Evolutionary conservation across 306 rosid species (phyloP), one percentile per base, ranked within the genome.

Genomic region (Lablab purpureus): DNA sequence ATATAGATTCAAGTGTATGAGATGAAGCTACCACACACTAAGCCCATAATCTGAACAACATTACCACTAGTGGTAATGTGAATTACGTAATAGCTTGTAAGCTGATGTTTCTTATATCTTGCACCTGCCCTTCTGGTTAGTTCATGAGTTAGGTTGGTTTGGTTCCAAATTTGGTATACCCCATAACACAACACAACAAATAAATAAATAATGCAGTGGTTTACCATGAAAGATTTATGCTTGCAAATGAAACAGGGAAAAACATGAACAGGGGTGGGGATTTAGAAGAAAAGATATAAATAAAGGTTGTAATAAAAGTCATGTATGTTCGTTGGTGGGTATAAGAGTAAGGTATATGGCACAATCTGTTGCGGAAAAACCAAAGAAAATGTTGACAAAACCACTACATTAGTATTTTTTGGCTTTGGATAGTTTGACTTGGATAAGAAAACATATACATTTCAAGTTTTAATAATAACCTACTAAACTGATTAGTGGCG

Each of bases 81-180:
- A 72, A 51, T 63, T 72, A 50, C 54, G 45, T 34, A 70, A 34
- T 60, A 71, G 63, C 67, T 62, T 36, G 79, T 22, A 36, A 50
- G 67, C 0, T 59, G 69, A 2, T 43, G 15, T 43, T 60, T 36
- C 1, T 76, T 40, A 21, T 12, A 15, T 41, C 43, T 52, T 73
- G 47, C 60, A 80, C 51, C 87, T 75, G 70, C 82, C 43, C 84
- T 71, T 80, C 52, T 36, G 18, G 56, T 80, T 83, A 52, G 82
- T 80, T 80, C 76, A 21, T 8, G 60, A 72, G 80, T 85, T 85
- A 85, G 88, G 88, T 81, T 81, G 74, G 81, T 77, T 81, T 62
- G 83, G 88, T 85, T 73, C 77, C 40, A 77, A 67, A 85, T 85
- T 81, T 77, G 80, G 85, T 81, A 79, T 27, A 19, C 25, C 32